Base-by-base conservation (phyloP, 2,329 filamentous ascomycete genomes). In the Thermoascus crustaceus region DNA sequence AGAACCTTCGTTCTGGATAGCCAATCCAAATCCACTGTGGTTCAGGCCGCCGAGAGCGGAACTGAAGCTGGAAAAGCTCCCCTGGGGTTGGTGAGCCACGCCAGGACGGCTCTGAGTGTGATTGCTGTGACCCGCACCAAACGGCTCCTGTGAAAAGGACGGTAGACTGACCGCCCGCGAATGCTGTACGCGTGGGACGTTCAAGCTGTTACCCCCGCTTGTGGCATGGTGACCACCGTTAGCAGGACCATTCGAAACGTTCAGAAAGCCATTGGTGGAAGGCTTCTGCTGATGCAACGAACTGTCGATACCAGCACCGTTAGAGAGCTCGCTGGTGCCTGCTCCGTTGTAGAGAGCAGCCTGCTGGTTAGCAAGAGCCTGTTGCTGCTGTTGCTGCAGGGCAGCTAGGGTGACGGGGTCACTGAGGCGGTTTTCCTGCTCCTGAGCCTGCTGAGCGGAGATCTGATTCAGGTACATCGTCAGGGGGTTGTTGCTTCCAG, bases 381-480 rank as follows among this genome's bases (percentile, higher is more conserved):
- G 57, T 37, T 72, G 66, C 45, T 87, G 80, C 46, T 85, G 80
- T 20, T 82, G 72, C 41, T 73, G 71, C 13, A 69, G 48, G 27
- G 59, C 52, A 8, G 58, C 56, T 35, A 66, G 54, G 17, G 58
- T 49, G 45, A 69, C 58, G 5, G 58, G 51, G 36, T 67, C 65
- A 32, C 50, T 60, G 32, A 69, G 46, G 3, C 59, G 61, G 33
- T 63, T 63, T 33, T 71, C 76, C 42, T 86, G 83, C 46, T 88
- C 82, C 45, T 85, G 81, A 10, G 76, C 74, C 46, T 59, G 64
- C 48, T 63, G 67, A 39, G 58, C 65, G 37, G 59, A 68, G 49
- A 89, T 76, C 54, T 93, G 86, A 61, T 80, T 89, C 40, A 95
- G 73, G 58, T 95, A 96, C 77, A 95, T 79, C 16, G 88, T 94